These are phyloP conservation scores for Fraxinus dipetala DNA, from an alignment of 305 asterid species.

Conservation along the genomic window DNA sequence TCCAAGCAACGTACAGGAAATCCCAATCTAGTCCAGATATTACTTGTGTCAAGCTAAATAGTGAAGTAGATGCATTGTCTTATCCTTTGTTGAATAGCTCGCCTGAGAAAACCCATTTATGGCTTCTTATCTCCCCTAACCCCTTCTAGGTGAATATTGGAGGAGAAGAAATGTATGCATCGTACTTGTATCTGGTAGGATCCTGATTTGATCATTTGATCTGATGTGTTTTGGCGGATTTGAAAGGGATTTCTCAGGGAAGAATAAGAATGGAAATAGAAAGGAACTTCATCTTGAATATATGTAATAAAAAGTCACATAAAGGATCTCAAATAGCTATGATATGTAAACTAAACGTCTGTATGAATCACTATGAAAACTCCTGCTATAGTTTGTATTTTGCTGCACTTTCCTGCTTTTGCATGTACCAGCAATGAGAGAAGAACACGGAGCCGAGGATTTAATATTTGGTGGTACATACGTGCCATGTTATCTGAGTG, in stretches of 20 bases:
- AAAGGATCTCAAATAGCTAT: neutral
- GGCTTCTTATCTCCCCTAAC: neutral
- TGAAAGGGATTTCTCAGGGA: neutral
- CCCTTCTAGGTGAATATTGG: neutral
- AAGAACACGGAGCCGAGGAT: neutral
- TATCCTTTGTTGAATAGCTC: neutral
- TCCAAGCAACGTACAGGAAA: neutral
- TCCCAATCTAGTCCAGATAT: conserved; percentile 20
- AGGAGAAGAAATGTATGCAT: neutral
- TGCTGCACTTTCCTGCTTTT: neutral
- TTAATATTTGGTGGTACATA: neutral
- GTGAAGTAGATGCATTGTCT: neutral
- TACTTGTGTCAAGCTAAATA: conserved; percentile 25
- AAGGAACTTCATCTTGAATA: neutral
- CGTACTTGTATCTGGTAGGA: neutral
- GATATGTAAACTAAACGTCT: neutral
- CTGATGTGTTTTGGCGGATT: neutral
- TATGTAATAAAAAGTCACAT: neutral
- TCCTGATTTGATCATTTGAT: neutral
- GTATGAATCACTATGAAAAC: neutral
- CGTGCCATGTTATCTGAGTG: neutral
- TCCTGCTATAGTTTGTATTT: neutral
- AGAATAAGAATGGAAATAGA: neutral
- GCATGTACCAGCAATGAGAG: neutral
- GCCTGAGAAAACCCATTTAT: neutral